Conservation (phyloP, 768 basidiomycete genomes). For the Cystobasidium ongulense region DNA sequence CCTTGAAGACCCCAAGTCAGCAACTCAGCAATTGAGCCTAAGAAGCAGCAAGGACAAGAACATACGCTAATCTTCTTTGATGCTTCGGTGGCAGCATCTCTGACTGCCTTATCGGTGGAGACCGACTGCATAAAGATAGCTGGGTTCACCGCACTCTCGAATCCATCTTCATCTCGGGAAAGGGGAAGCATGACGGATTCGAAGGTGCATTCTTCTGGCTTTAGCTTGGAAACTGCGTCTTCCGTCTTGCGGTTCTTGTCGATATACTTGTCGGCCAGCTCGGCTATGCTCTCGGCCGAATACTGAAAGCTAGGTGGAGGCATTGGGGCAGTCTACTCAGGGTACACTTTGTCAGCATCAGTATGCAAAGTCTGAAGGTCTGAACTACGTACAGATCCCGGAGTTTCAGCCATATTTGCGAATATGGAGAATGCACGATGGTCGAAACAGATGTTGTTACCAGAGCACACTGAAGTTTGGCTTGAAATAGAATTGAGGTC, state of each 20-base stretch:
- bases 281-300: not conserved
- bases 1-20: conserved; percentile 34
- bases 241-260: not conserved
- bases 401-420: not conserved
- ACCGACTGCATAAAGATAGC: conserved; percentile 74
- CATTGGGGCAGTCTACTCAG: not conserved
- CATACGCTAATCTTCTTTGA: conserved; percentile 56
- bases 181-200: conserved; percentile 35
- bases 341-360: not conserved
- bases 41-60: not conserved
- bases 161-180: conserved; percentile 26
- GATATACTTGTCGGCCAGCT: not conserved
- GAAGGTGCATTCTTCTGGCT: conserved; percentile 36
- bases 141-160: conserved; percentile 27
- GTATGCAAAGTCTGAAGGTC: not conserved
- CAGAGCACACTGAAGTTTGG: not conserved
- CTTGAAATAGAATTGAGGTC: not conserved
- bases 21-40: not conserved
- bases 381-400: not conserved
- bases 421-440: not conserved
- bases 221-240: conserved; percentile 33
- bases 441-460: not conserved
- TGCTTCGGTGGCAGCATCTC: conserved; percentile 69
- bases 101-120: conserved; percentile 62
- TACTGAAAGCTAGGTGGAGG: conserved; percentile 14